A percentile compares a stretch with the other conserved stretches of the same genome.
These are phyloP conservation scores for Wickerhamomyces strasburgensis DNA, from an alignment of 805 yeast species.

Conservation along the genomic window DNA sequence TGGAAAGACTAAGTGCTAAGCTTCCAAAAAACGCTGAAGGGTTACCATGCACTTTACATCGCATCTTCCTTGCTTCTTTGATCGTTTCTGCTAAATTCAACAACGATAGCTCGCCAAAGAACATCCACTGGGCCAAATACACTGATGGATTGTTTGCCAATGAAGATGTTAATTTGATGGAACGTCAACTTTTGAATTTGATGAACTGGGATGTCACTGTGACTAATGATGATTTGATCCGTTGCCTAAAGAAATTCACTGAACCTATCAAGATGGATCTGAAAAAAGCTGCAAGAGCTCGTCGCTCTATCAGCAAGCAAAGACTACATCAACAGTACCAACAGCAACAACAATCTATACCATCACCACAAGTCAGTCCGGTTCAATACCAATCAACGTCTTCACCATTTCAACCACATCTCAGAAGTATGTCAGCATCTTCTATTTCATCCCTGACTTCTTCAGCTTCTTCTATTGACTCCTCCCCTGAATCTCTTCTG, in stretches of 20 bases:
- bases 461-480: slow-evolving; percentile 1
- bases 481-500: slow-evolving; percentile 1
- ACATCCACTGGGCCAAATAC: slow-evolving; percentile 73
- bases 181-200: slow-evolving; percentile 63
- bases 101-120: slow-evolving; percentile 75
- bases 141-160: slow-evolving; percentile 67
- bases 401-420: slow-evolving; percentile 11
- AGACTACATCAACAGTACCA: slow-evolving; percentile 4
- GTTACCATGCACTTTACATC: slow-evolving; percentile 72
- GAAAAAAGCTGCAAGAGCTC: slow-evolving; percentile 25
- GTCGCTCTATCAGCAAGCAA: slow-evolving; percentile 15
- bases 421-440: slow-evolving; percentile 11
- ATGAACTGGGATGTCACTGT: slow-evolving; percentile 72
- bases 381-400: slow-evolving; percentile 2
- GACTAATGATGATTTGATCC: slow-evolving; percentile 59
- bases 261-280: slow-evolving; percentile 60
- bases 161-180: slow-evolving; percentile 76
- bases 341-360: too few species aligned
- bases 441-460: slow-evolving; percentile 12
- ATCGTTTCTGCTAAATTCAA: slow-evolving; percentile 69
- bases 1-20: slow-evolving; percentile 53
- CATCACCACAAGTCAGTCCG: slow-evolving; percentile 1
- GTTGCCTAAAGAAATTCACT: slow-evolving; percentile 66
- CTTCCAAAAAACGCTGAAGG: slow-evolving; percentile 73
- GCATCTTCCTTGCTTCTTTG: slow-evolving; percentile 70